phyloP scores from a whole-genome alignment of 2,329 filamentous ascomycete genomes.

The Colletotrichum sublineola region DNA sequence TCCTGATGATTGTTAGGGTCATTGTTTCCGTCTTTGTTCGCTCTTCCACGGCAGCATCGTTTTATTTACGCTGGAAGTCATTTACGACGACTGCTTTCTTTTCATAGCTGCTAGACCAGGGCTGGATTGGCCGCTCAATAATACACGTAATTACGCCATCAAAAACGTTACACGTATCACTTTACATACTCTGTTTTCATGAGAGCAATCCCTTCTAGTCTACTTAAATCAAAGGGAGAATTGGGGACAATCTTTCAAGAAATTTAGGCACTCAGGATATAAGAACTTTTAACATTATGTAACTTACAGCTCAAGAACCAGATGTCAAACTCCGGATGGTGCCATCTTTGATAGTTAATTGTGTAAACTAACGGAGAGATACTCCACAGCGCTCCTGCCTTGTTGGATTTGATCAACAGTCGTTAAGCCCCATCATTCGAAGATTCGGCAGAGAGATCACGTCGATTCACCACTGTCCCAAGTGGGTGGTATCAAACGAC shows the following conservation, averaged over 20 bases:
- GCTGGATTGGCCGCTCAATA: neutral
- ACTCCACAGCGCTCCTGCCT: neutral
- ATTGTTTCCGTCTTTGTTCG: neutral
- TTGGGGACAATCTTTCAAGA: neutral
- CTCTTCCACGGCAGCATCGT: too few species aligned
- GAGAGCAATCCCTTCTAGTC: neutral
- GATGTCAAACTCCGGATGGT: neutral
- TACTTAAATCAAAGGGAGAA: too few species aligned
- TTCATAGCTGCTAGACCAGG: rapidly evolving
- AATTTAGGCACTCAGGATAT: too few species aligned
- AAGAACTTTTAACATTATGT: neutral
- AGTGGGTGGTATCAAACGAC: too few species aligned
- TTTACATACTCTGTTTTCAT: too few species aligned
- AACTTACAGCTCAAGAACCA: neutral
- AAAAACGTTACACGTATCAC: neutral
- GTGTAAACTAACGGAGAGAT: neutral
- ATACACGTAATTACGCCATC: too few species aligned
- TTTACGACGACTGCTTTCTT: neutral
- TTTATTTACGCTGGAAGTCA: neutral
- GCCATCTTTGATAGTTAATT: neutral
- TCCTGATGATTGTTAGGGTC: neutral
- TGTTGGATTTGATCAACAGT: too few species aligned
- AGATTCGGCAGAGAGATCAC: slow-evolving; percentile 36
- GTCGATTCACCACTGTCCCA: slow-evolving; percentile 51
- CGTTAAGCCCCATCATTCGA: neutral